A percentile compares a stretch with the other conserved stretches of the same genome.
These are phyloP conservation scores for Linaria vulgaris DNA, from an alignment of 257 asterid genomes.

Conservation along the genomic window DNA sequence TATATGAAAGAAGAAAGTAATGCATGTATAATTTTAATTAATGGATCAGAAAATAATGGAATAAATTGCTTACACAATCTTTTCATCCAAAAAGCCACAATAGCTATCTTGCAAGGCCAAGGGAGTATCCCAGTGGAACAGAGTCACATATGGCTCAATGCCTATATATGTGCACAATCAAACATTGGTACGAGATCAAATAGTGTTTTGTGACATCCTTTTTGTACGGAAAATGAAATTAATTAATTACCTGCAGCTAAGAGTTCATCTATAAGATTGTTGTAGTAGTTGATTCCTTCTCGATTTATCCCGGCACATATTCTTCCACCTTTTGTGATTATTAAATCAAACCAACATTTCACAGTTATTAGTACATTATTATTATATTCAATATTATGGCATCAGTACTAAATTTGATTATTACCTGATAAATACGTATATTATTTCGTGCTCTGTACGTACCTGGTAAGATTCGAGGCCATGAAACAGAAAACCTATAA, in stretches of 20 bases:
- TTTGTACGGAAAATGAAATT: too few relatives aligned
- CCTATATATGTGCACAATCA: not conserved
- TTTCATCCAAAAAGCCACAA: constrained; percentile 2
- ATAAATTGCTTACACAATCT: constrained; percentile 9
- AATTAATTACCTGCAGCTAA: not conserved
- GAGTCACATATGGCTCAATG: constrained; percentile 10
- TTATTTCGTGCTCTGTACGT: not conserved
- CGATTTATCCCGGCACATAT: constrained; percentile 33
- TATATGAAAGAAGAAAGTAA: too few relatives aligned
- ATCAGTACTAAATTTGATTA: too few relatives aligned
- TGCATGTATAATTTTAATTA: too few relatives aligned
- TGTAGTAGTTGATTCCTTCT: constrained; percentile 43
- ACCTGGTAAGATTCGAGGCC: constrained; percentile 45
- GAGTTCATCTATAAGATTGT: not conserved
- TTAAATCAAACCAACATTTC: too few relatives aligned
- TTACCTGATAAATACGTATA: too few relatives aligned
- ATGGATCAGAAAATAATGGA: too few relatives aligned
- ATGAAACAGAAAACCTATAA: constrained; percentile 40
- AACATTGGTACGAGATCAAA: not conserved
- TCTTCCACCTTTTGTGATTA: constrained; percentile 41
- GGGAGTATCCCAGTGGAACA: constrained; percentile 19
- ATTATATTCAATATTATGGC: too few relatives aligned
- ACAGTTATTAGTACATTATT: too few relatives aligned
- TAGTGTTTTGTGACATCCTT: too few relatives aligned
- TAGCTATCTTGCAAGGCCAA: not conserved